Evolutionary conservation across 2,329 filamentous ascomycete species (phyloP).

Genomic region (Ascomycota sp.): DNA sequence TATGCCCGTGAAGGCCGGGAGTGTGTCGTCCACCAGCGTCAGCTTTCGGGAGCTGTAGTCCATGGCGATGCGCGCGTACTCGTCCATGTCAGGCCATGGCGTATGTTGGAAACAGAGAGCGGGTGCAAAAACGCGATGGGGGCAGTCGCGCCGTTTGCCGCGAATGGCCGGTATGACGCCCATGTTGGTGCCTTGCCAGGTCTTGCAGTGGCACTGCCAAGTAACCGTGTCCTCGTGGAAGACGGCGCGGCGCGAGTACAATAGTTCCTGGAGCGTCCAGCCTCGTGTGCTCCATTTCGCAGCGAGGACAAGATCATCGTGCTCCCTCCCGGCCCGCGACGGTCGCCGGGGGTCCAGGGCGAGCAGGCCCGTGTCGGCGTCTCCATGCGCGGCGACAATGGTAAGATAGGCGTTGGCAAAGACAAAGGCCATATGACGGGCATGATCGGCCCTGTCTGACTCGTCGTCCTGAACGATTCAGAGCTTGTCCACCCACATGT

Average conservation of each 20-base stretch:
- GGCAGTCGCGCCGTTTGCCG: constrained; percentile 13
- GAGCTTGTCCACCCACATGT: constrained; percentile 25
- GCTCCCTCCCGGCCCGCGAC: constrained; percentile 9
- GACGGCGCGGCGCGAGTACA: constrained; percentile 21
- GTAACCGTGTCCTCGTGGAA: constrained; percentile 22
- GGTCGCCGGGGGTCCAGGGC: constrained; percentile 15
- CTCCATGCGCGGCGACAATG: constrained; percentile 21
- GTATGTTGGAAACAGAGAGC: constrained; percentile 18
- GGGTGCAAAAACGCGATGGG: constrained; percentile 11
- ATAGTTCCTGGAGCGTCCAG: constrained; percentile 22
- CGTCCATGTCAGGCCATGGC: constrained; percentile 24
- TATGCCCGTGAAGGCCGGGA: constrained; percentile 21
- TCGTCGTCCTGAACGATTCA: constrained; percentile 24
- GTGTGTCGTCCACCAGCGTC: constrained; percentile 19
- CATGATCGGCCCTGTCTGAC: constrained; percentile 17
- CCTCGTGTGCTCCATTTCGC: constrained; percentile 19
- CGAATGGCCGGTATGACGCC: too few species aligned
- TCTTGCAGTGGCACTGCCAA: constrained; percentile 25
- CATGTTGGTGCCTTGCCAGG: constrained; percentile 19
- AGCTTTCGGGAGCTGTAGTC: constrained; percentile 20
- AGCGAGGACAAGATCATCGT: constrained; percentile 17
- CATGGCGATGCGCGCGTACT: constrained; percentile 21
- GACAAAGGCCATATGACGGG: constrained; percentile 23
- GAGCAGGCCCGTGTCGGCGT: constrained; percentile 16
- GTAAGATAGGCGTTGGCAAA: constrained; percentile 24